These are phyloP conservation scores for Acacia acuminata DNA, from an alignment of 306 rosid genomes.

Conservation along the genomic window DNA sequence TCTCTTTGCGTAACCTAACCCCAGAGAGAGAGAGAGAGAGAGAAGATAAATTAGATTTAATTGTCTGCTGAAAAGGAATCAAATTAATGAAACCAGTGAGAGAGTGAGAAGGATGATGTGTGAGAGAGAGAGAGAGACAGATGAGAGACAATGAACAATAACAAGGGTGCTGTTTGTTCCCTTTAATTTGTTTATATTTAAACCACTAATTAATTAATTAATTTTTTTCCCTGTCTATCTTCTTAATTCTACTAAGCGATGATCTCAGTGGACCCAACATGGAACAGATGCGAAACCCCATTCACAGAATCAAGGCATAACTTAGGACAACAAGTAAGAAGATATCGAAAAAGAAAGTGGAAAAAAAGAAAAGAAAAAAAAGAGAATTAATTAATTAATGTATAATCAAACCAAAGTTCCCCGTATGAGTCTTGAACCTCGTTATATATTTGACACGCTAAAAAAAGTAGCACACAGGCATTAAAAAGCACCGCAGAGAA, in stretches of 20 bases:
- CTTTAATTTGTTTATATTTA: not conserved
- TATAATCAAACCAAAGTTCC: constrained; percentile 12
- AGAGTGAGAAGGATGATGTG: not conserved
- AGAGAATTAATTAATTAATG: not conserved
- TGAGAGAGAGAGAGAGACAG: not conserved
- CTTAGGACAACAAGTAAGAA: constrained; percentile 4
- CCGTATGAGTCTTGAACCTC: constrained; percentile 12
- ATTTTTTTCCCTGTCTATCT: not conserved
- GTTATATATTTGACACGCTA: not conserved
- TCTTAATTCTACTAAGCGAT: constrained; percentile 23
- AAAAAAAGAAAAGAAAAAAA: not conserved
- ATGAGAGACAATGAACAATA: not conserved
- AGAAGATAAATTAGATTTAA: constrained; percentile 48
- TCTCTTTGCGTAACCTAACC: constrained; percentile 28
- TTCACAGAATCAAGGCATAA: constrained; percentile 48
- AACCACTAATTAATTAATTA: not conserved
- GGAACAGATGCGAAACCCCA: constrained; percentile 59
- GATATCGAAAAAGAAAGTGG: not conserved
- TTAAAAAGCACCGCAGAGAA: constrained; percentile 9
- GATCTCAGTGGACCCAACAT: constrained; percentile 35
- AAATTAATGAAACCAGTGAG: constrained; percentile 30
- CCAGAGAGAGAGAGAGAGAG: not conserved
- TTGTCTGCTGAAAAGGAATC: constrained; percentile 38
- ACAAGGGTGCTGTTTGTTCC: not conserved
- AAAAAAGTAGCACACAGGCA: not conserved